phyloP scores from a whole-genome alignment of 768 basidiomycete genomes.

The Hysterangium stoloniferum region DNA sequence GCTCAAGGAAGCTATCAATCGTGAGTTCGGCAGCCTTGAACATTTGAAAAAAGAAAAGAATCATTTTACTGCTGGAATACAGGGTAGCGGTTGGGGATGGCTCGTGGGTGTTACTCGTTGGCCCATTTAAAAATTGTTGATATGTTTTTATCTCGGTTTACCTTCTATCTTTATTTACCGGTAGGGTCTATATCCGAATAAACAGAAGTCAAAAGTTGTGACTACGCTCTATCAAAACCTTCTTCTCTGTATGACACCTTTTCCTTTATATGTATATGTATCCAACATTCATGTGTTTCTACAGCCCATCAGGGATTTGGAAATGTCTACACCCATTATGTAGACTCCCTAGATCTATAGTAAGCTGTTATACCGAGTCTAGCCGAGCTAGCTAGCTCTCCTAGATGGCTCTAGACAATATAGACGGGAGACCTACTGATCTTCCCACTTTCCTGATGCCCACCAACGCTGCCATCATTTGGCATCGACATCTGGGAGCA shows the following conservation, averaged over 20 bases:
- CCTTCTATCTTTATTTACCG: too few species aligned
- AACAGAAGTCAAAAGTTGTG: conserved; percentile 70
- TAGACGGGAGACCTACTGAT: too few species aligned
- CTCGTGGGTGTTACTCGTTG: conserved; percentile 66
- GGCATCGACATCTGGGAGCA: conserved; percentile 97
- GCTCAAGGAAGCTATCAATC: conserved; percentile 56
- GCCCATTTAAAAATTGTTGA: conserved; percentile 2
- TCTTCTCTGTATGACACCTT: conserved; percentile 37
- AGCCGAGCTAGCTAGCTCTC: too few species aligned
- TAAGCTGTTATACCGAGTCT: too few species aligned
- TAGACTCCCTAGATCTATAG: too few species aligned
- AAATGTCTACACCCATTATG: too few species aligned
- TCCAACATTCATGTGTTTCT: background rate
- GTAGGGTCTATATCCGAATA: conserved; percentile 65
- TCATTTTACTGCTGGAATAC: conserved; percentile 73
- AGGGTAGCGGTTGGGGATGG: conserved; percentile 97
- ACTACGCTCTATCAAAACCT: conserved; percentile 98
- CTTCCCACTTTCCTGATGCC: too few species aligned
- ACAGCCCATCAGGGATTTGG: too few species aligned
- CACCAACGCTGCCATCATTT: conserved; percentile 75
- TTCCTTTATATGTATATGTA: background rate
- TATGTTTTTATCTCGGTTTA: background rate
- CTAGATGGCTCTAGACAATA: too few species aligned
- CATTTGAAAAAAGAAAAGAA: conserved; percentile 76
- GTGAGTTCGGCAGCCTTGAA: conserved; percentile 64